Evolutionary conservation across 306 rosid genomes (phyloP), one percentile per base, ranked within the genome.

Genomic region (Cercis canadensis): DNA sequence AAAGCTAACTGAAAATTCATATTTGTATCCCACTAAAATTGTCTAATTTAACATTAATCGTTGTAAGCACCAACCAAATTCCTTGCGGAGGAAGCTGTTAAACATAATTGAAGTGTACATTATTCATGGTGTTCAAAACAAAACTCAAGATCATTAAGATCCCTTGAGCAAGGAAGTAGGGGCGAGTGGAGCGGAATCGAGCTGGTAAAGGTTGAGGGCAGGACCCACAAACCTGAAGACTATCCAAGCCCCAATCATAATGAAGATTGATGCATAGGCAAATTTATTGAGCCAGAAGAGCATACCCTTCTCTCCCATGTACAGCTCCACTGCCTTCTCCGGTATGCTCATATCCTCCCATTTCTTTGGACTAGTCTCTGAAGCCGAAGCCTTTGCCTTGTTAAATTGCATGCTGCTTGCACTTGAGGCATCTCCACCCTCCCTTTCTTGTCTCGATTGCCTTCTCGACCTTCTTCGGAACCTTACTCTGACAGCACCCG

Each of bases 261-360:
- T 87, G 78, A 81, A 94, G 65, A 94, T 94, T 0, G 99, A 90
- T 60, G 98, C 98, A 61, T 90, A 94, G 3, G 98, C 98, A 71
- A 89, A 87, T 73, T 94, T 90, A 68, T 93, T 93, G 37, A 93
- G 90, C 97, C 97, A 88, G 55, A 77, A 93, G 14, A 93, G 80
- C n/a, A 75, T 8, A 29, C 99, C 99, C 69, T 86, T 94, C 69
- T 94, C 99, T 13, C 99, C 99, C 73, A 89, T 34, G 29, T 91
- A 94, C 7, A 89, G 76, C 67, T 91, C 99, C 24, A 70, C 6
- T 3, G 91, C 96, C 67, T 94, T 89, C 86, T 94, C 99, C 1
- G 57, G 32, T 0, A 89, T n/a, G 58, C 12, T 86, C 99, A 94
- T 94, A 0, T 94, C 96, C 63, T 86, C 97, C 99, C 99, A 91